Evolutionary conservation across 202 grass and related monocot species (phyloP).

Genomic region (Setaria italica): DNA sequence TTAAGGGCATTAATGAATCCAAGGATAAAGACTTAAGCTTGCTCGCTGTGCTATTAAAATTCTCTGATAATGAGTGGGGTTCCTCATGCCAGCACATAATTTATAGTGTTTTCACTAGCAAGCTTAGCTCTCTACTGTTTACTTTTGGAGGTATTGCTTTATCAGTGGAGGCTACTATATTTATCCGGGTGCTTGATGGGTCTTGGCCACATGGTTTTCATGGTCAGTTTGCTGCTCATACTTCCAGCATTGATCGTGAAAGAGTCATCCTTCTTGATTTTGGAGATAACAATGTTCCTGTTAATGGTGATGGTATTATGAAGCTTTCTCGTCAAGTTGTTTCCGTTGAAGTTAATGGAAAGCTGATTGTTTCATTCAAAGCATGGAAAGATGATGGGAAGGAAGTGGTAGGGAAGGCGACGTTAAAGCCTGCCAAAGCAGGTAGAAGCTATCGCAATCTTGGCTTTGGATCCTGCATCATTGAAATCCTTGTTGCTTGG

Average conservation of each 20-base stretch:
- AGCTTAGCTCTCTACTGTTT: not conserved
- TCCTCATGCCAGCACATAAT: no score
- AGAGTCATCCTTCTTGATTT: not conserved
- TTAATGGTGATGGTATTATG: not conserved
- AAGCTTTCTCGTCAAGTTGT: slow-evolving; percentile 6
- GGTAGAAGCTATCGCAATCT: slow-evolving; percentile 16
- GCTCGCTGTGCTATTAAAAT: not conserved
- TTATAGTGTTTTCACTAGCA: not conserved
- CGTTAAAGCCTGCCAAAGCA: not conserved
- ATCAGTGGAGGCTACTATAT: slow-evolving; percentile 34
- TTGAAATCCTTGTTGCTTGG: slow-evolving; percentile 20
- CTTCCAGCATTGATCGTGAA: not conserved
- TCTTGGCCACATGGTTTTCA: no score
- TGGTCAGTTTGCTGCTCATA: slow-evolving; percentile 1
- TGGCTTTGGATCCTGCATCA: not conserved
- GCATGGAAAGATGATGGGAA: not conserved
- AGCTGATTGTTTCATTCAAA: slow-evolving; percentile 1
- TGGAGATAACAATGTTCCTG: not conserved
- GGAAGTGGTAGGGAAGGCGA: not conserved
- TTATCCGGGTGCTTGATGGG: not conserved
- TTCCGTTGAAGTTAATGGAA: slow-evolving; percentile 7
- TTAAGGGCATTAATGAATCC: not conserved
- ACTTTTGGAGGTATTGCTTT: not conserved
- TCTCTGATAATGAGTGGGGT: no score
- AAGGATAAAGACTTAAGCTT: slow-evolving; percentile 17